A percentile compares a stretch with the other conserved stretches of the same genome.
phyloP scores from a whole-genome alignment of 768 basidiomycete species.

The Ramaria rubella region DNA sequence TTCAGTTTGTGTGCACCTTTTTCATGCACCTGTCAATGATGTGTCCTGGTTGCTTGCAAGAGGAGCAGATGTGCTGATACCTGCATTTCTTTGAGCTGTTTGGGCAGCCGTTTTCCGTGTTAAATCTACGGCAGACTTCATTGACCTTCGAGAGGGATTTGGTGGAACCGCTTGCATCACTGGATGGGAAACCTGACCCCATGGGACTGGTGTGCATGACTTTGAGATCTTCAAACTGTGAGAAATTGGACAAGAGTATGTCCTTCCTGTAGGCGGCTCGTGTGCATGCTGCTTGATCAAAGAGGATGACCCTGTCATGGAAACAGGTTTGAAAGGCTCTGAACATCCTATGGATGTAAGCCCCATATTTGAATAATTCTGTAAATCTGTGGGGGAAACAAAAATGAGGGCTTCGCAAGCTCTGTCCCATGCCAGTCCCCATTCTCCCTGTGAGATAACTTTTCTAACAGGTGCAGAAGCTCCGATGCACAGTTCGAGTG shows the following conservation, averaged over 20 bases:
- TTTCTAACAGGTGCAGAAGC: constrained; percentile 13
- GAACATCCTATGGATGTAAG: constrained; percentile 24
- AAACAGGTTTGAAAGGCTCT: neutral
- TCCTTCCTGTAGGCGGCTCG: too few relatives aligned
- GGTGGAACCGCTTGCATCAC: too few relatives aligned
- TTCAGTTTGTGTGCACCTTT: neutral
- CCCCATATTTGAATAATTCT: constrained; percentile 24
- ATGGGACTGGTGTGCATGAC: too few relatives aligned
- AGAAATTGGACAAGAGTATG: too few relatives aligned
- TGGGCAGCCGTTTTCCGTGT: too few relatives aligned
- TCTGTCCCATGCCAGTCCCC: too few relatives aligned
- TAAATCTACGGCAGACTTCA: too few relatives aligned
- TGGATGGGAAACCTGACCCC: too few relatives aligned
- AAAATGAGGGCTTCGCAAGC: constrained; percentile 16
- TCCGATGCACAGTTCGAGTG: neutral
- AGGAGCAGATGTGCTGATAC: neutral
- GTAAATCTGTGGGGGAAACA: constrained; percentile 22
- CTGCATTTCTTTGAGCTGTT: too few relatives aligned
- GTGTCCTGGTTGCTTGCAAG: neutral
- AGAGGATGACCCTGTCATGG: constrained; percentile 23
- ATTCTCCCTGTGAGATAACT: constrained; percentile 25
- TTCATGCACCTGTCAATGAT: neutral
- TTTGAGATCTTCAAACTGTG: too few relatives aligned
- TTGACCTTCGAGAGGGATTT: too few relatives aligned
- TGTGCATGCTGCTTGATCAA: constrained; percentile 26